A percentile compares a stretch with the other conserved stretches of the same genome.
Evolutionary conservation across 345 rosid genomes (phyloP).

Genomic region (Dovyalis caffra): DNA sequence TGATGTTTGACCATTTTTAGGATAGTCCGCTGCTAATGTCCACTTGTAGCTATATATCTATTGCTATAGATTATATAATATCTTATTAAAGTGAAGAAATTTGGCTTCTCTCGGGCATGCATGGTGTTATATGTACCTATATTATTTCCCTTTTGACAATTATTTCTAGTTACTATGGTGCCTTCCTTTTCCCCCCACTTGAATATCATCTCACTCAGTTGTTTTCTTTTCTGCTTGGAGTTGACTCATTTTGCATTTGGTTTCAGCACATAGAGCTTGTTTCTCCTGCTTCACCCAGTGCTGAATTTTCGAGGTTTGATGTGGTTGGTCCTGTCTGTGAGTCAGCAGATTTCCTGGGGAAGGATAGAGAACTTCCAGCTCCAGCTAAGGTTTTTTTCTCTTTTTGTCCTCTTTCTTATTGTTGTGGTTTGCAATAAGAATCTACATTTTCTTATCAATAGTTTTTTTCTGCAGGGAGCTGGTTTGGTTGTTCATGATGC

Average conservation of each 20-base stretch:
- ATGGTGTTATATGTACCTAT: not conserved
- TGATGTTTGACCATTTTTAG: not conserved
- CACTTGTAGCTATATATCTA: not conserved
- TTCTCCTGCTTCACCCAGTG: constrained; percentile 63
- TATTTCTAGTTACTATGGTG: not conserved
- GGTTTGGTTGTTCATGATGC: constrained; percentile 98
- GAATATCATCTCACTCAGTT: not conserved
- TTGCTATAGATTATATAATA: not conserved
- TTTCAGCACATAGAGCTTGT: constrained; percentile 93
- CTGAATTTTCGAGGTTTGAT: constrained; percentile 70
- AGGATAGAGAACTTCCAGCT: constrained; percentile 89
- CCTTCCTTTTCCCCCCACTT: not conserved
- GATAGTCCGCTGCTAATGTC: not conserved
- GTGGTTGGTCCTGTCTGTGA: constrained; percentile 99
- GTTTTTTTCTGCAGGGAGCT: constrained; percentile 56
- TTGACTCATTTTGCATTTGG: constrained; percentile 9
- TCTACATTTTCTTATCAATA: constrained; percentile 17
- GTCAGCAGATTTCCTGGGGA: constrained; percentile 98
- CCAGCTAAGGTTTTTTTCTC: constrained; percentile 56
- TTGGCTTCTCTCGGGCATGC: not conserved
- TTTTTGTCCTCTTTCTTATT: not conserved
- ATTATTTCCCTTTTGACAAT: not conserved
- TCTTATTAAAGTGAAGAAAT: not conserved
- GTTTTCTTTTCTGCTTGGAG: not conserved
- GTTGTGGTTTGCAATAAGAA: not conserved